These are phyloP conservation scores for Phytophthora podocarpi DNA, from an alignment of 352 stramenopile species.

Conservation along the genomic window DNA sequence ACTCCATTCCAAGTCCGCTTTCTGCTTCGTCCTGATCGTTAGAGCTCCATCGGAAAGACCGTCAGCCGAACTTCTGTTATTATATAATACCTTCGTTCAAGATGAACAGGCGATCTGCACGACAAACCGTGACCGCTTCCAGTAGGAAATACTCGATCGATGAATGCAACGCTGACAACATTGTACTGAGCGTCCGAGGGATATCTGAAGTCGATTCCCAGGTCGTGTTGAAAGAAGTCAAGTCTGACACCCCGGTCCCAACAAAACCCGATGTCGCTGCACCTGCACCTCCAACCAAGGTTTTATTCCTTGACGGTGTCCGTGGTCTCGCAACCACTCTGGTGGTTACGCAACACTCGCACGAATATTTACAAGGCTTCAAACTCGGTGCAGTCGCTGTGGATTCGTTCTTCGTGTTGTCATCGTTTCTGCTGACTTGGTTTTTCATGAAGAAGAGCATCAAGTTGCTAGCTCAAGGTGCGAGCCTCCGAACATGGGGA, in stretches of 20 bases:
- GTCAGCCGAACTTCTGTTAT: too few species aligned
- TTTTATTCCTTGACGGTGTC: constrained; percentile 40
- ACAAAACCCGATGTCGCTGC: too few species aligned
- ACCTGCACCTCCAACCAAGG: constrained; percentile 4
- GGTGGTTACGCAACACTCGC: constrained; percentile 31
- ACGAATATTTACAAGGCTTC: constrained; percentile 23
- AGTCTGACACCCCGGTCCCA: too few species aligned
- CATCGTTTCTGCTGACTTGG: constrained; percentile 43
- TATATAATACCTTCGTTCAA: too few species aligned
- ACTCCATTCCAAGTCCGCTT: too few species aligned
- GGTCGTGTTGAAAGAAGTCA: not conserved
- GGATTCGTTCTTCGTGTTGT: constrained; percentile 49
- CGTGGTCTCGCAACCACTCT: constrained; percentile 40
- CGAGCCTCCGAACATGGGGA: constrained; percentile 14
- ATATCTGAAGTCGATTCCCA: not conserved
- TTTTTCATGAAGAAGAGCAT: constrained; percentile 42
- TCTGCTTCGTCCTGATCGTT: too few species aligned
- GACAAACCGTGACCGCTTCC: not conserved
- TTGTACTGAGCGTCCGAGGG: not conserved
- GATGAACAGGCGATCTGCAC: not conserved
- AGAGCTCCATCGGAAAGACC: too few species aligned
- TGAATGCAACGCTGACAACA: not conserved
- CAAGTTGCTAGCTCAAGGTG: constrained; percentile 23
- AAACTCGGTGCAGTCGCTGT: constrained; percentile 36
- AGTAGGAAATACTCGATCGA: not conserved